These are phyloP conservation scores for Lasiosphaeria miniovina DNA, from an alignment of 495 filamentous ascomycete genomes.

Conservation along the genomic window DNA sequence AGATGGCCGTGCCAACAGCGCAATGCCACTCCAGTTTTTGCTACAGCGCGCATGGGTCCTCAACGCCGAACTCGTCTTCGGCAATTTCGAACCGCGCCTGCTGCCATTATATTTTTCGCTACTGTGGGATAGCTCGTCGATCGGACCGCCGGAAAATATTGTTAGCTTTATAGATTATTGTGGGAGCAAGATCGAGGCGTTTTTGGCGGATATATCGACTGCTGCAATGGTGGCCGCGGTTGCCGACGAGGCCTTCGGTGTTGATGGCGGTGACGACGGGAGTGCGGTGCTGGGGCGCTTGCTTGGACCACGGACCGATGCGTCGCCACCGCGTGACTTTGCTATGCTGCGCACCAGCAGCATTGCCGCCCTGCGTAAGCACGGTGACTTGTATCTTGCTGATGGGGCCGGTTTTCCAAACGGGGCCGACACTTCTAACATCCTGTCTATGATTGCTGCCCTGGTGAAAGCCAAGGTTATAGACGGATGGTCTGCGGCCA, in stretches of 20 bases:
- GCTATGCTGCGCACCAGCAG: not conserved
- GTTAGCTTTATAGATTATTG: not conserved
- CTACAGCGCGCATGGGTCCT: not conserved
- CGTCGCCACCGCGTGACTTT: not conserved
- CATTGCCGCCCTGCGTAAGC: not conserved
- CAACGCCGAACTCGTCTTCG: slow-evolving; percentile 4
- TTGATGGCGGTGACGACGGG: not conserved
- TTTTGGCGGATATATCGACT: not conserved
- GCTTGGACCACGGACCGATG: not conserved
- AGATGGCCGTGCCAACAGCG: too few relatives aligned
- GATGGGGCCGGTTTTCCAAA: not conserved
- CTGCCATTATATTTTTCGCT: not conserved
- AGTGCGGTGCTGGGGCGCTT: not conserved
- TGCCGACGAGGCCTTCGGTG: not conserved
- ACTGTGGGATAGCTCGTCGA: not conserved
- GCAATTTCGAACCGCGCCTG: not conserved
- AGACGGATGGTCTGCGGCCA: not conserved
- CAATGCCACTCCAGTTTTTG: not conserved
- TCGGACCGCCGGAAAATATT: not conserved
- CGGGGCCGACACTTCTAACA: not conserved
- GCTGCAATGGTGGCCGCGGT: not conserved
- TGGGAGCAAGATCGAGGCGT: not conserved
- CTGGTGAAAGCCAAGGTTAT: not conserved
- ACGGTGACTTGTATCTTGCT: not conserved
- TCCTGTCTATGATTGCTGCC: not conserved